Evolutionary conservation across 306 rosid genomes (phyloP).

Genomic region (Sindora glabra): DNA sequence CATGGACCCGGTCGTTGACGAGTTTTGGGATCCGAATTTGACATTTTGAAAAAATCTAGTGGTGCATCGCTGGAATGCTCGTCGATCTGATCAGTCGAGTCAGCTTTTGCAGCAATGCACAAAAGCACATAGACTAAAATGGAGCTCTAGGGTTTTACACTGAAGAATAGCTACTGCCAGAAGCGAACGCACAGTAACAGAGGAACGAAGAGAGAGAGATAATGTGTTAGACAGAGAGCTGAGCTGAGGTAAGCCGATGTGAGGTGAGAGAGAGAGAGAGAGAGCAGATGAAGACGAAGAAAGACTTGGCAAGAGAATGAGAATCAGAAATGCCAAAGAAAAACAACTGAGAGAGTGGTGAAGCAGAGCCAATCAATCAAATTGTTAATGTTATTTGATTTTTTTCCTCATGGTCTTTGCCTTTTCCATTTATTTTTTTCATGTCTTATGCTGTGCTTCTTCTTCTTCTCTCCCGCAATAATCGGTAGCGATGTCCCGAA

Average conservation of each 20-base stretch:
- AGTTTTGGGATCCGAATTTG: conserved; percentile 59
- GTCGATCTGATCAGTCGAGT: conserved; percentile 43
- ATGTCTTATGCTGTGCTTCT: too few species aligned
- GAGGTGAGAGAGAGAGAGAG: neutral
- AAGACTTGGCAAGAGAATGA: neutral
- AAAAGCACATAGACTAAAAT: neutral
- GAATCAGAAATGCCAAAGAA: neutral
- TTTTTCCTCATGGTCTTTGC: too few species aligned
- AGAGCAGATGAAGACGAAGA: neutral
- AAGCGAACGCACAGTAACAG: neutral
- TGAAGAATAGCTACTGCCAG: neutral
- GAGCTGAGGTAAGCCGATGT: too few species aligned
- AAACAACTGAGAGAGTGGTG: neutral
- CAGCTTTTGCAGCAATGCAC: neutral
- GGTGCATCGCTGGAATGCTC: conserved; percentile 21
- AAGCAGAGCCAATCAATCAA: conserved; percentile 11
- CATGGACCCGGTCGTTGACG: conserved; percentile 74
- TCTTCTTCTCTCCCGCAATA: conserved; percentile 1
- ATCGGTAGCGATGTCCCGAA: too few species aligned
- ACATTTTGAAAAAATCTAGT: conserved; percentile 33
- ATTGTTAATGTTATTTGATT: conserved; percentile 28
- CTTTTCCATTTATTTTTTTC: neutral
- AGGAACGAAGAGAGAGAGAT: too few species aligned
- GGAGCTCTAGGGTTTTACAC: conserved; percentile 29
- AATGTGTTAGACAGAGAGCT: neutral